These are phyloP conservation scores for Boechera divaricarpa DNA, from an alignment of 345 rosid species.

Conservation along the genomic window DNA sequence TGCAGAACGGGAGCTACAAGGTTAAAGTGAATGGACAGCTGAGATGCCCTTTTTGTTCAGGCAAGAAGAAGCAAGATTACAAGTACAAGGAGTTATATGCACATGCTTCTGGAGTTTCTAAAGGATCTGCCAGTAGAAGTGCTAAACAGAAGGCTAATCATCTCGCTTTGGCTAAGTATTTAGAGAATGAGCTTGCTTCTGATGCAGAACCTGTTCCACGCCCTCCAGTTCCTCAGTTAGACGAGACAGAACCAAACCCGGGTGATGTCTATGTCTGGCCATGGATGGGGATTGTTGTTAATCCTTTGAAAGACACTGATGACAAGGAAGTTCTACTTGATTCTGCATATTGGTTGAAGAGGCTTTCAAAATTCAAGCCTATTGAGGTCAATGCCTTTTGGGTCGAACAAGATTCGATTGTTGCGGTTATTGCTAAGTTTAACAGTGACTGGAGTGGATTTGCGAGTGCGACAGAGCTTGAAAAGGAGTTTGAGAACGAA, in stretches of 20 bases:
- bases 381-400: constrained; percentile 55
- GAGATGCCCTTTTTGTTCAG: constrained; percentile 84
- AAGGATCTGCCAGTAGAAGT: constrained; percentile 77
- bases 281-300: constrained; percentile 79
- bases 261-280: constrained; percentile 73
- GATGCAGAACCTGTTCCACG: constrained; percentile 51
- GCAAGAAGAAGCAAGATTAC: constrained; percentile 90
- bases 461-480: constrained; percentile 61
- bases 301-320: constrained; percentile 45
- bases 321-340: constrained; percentile 47
- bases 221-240: constrained; percentile 33
- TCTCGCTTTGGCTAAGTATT: constrained; percentile 72
- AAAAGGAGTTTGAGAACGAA: constrained; percentile 60
- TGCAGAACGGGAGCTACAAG: constrained; percentile 57
- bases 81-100: constrained; percentile 76
- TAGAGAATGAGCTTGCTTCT: constrained; percentile 63
- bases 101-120: constrained; percentile 83
- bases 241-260: constrained; percentile 37
- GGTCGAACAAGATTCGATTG: constrained; percentile 48
- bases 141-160: constrained; percentile 83
- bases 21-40: constrained; percentile 69
- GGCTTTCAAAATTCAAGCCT: constrained; percentile 66
- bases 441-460: constrained; percentile 70
- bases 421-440: constrained; percentile 66
- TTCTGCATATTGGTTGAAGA: constrained; percentile 59